These are phyloP conservation scores for Asparagopsis taxiformis DNA, from an alignment of 31 red algal species.

Conservation along the genomic window DNA sequence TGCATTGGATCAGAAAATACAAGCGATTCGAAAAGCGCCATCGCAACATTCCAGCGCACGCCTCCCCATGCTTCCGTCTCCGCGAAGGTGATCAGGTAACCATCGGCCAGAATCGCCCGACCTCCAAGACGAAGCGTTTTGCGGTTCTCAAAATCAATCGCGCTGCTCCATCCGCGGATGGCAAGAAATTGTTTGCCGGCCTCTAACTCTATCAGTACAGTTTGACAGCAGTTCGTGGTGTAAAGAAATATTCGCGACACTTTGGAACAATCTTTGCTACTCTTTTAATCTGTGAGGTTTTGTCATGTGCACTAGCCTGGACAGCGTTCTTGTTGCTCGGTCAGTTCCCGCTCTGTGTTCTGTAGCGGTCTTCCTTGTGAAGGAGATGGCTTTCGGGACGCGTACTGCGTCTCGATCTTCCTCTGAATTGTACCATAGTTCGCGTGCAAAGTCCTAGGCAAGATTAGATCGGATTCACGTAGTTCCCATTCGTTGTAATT, in stretches of 20 bases:
- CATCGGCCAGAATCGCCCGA: constrained; percentile 91
- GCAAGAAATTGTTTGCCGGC: constrained; percentile 95
- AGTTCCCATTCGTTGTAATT: constrained; percentile 35
- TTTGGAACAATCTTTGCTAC: no score
- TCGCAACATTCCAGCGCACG: constrained; percentile 96
- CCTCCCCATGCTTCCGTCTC: constrained; percentile 93
- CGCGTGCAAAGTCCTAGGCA: constrained; percentile 1
- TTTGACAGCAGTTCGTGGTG: constrained; percentile 11
- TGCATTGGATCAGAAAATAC: constrained; percentile 98
- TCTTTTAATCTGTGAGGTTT: neutral
- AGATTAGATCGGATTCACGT: constrained; percentile 35
- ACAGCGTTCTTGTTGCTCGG: neutral
- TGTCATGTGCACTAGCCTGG: neutral
- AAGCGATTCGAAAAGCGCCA: constrained; percentile 99
- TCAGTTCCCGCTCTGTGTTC: neutral
- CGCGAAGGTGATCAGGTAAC: constrained; percentile 98
- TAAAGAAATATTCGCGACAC: constrained; percentile 23
- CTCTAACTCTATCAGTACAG: constrained; percentile 48
- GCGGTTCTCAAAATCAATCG: constrained; percentile 94
- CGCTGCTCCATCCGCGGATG: constrained; percentile 77
- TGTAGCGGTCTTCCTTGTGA: constrained; percentile 23
- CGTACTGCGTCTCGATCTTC: constrained; percentile 23
- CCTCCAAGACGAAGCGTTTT: constrained; percentile 97
- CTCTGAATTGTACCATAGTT: constrained; percentile 1
- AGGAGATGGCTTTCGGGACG: neutral